These are phyloP conservation scores for Exophiala phaeomuriformis DNA, from an alignment of 2,329 filamentous ascomycete species.

Conservation along the genomic window DNA sequence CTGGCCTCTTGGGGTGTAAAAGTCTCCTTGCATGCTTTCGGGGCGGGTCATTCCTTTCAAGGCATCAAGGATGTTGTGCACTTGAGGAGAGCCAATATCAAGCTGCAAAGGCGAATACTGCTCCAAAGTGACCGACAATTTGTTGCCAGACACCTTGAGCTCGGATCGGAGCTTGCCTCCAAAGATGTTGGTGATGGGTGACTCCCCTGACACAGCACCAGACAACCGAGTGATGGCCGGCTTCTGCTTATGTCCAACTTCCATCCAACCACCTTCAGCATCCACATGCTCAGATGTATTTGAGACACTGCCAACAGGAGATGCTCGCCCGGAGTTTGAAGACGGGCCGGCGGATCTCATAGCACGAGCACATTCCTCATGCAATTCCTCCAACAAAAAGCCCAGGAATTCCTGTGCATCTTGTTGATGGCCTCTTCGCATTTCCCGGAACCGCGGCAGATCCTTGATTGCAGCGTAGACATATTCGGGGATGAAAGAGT, in stretches of 20 bases:
- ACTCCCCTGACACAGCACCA: conserved; percentile 62
- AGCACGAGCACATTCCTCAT: conserved; percentile 80
- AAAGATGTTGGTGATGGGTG: conserved; percentile 89
- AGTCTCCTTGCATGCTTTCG: conserved; percentile 79
- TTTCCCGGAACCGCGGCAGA: conserved; percentile 79
- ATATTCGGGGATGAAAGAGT: conserved; percentile 86
- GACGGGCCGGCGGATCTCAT: conserved; percentile 51
- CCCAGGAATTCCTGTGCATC: conserved; percentile 96
- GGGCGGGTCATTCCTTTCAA: conserved; percentile 74
- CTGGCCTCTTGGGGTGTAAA: conserved; percentile 68
- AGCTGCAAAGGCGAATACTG: conserved; percentile 91
- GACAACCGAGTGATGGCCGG: conserved; percentile 79
- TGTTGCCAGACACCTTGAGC: conserved; percentile 74
- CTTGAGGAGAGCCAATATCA: conserved; percentile 79
- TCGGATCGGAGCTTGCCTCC: conserved; percentile 86
- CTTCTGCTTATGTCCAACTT: conserved; percentile 89
- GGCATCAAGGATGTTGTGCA: conserved; percentile 87
- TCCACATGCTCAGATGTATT: conserved; percentile 38
- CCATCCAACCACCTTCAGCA: conserved; percentile 70
- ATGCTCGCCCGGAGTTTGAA: conserved; percentile 40
- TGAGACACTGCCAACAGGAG: conserved; percentile 38
- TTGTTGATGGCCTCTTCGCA: conserved; percentile 93
- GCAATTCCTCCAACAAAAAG: conserved; percentile 82
- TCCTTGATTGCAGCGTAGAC: conserved; percentile 88
- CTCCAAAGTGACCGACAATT: conserved; percentile 85